Conservation (phyloP, 257 asterid species). For the Solanum pennellii region DNA sequence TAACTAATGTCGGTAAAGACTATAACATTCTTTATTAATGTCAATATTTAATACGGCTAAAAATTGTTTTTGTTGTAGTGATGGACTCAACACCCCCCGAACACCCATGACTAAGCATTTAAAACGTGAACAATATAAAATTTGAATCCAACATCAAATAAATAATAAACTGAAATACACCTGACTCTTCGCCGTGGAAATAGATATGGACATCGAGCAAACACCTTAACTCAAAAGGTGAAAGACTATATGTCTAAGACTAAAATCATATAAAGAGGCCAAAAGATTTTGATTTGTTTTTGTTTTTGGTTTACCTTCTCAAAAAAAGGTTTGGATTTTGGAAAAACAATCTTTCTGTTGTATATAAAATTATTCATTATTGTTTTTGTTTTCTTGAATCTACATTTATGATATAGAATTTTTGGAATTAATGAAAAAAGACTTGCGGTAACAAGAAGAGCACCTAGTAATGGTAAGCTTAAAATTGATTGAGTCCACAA, state of each 20-base stretch:
- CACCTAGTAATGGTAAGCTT: neutral
- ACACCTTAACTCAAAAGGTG: neutral
- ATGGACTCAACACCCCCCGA: neutral
- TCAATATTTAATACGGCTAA: too few relatives aligned
- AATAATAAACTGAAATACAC: neutral
- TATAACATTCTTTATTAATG: too few relatives aligned
- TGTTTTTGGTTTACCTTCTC: too few relatives aligned
- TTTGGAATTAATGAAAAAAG: neutral
- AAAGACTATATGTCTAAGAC: neutral
- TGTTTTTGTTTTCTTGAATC: neutral
- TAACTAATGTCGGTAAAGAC: too few relatives aligned
- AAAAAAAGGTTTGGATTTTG: too few relatives aligned
- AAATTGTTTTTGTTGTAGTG: too few relatives aligned
- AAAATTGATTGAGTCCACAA: neutral
- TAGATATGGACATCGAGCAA: neutral
- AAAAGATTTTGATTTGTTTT: too few relatives aligned
- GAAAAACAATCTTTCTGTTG: neutral
- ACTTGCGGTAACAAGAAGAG: neutral
- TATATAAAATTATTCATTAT: neutral
- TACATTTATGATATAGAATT: neutral
- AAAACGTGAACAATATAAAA: neutral
- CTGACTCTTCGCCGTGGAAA: neutral
- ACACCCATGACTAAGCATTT: neutral
- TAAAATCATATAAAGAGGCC: neutral
- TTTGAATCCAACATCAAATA: neutral